These are phyloP conservation scores for Mrakiaceae sp. DNA, from an alignment of 1,284 basidiomycete genomes.

Conservation along the genomic window DNA sequence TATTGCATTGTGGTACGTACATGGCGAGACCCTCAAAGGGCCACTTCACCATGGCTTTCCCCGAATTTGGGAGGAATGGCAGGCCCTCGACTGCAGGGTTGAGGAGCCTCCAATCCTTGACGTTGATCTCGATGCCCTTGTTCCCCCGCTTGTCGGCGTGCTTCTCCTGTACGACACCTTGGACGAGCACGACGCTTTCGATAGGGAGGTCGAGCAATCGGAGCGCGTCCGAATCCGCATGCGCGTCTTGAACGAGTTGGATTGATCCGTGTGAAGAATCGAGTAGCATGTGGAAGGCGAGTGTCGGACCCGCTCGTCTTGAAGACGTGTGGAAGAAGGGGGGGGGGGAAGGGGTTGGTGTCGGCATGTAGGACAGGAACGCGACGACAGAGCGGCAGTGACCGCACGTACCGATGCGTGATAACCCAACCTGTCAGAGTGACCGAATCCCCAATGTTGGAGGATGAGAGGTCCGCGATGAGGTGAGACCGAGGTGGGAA, in stretches of 20 bases:
- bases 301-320: conserved; percentile 37
- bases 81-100: conserved; percentile 60
- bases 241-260: conserved; percentile 54
- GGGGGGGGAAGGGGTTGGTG: not conserved
- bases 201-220: conserved; percentile 51
- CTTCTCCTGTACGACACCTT: conserved; percentile 55
- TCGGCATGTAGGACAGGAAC: not conserved
- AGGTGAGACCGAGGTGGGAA: conserved; percentile 53
- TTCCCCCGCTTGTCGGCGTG: conserved; percentile 46
- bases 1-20: conserved; percentile 21
- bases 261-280: conserved; percentile 57
- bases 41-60: conserved; percentile 55
- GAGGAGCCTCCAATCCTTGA: conserved; percentile 57
- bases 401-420: conserved; percentile 50
- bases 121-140: conserved; percentile 59
- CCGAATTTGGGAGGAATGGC: conserved; percentile 63
- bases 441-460: conserved; percentile 49
- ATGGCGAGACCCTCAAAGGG: no score
- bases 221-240: conserved; percentile 24
- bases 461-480: conserved; percentile 49
- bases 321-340: conserved; percentile 22
- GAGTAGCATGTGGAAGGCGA: conserved; percentile 69
- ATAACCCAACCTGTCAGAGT: conserved; percentile 67
- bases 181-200: conserved; percentile 62
- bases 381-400: conserved; percentile 27